phyloP scores from a whole-genome alignment of 2,329 filamentous ascomycete species.

The Pseudocercospora ulei region DNA sequence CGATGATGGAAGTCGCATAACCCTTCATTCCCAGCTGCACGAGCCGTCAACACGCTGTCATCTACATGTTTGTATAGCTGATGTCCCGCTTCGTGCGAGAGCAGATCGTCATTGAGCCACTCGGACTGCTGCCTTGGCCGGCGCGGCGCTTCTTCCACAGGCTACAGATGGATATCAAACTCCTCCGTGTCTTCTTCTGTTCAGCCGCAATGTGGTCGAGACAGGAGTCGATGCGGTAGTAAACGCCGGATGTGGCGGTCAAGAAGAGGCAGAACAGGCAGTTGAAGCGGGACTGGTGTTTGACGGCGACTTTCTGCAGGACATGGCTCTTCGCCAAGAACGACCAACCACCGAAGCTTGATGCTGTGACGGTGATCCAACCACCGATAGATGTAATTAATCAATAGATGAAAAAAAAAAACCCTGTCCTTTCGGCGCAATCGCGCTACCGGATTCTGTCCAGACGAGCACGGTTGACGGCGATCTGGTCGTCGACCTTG shows the following conservation, averaged over 20 bases:
- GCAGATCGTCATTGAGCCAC: constrained; percentile 24
- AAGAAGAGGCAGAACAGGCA: constrained; percentile 43
- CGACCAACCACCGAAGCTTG: constrained; percentile 40
- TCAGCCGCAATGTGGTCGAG: constrained; percentile 38
- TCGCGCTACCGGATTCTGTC: constrained; percentile 53
- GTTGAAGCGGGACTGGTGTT: constrained; percentile 34
- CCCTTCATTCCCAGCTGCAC: constrained; percentile 31
- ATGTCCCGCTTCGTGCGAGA: constrained; percentile 14
- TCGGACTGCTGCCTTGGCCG: constrained; percentile 14
- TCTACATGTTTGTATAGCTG: constrained; percentile 19
- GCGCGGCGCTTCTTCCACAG: constrained; percentile 17
- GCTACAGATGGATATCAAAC: constrained; percentile 43
- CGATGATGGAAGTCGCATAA: constrained; percentile 31
- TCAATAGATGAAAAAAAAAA: no score
- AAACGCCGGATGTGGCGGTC: constrained; percentile 32
- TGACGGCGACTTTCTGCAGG: constrained; percentile 30
- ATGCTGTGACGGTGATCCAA: no score
- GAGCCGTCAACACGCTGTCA: constrained; percentile 25
- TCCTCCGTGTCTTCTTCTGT: constrained; percentile 37
- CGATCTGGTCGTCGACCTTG: constrained; percentile 68
- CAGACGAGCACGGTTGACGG: constrained; percentile 63
- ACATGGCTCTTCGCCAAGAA: constrained; percentile 44
- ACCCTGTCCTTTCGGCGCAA: no score
- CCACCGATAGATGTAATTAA: no score
- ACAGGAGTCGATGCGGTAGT: constrained; percentile 37